Evolutionary conservation across 495 filamentous ascomycete species (phyloP).

Genomic region (Aspergillus sparsus): DNA sequence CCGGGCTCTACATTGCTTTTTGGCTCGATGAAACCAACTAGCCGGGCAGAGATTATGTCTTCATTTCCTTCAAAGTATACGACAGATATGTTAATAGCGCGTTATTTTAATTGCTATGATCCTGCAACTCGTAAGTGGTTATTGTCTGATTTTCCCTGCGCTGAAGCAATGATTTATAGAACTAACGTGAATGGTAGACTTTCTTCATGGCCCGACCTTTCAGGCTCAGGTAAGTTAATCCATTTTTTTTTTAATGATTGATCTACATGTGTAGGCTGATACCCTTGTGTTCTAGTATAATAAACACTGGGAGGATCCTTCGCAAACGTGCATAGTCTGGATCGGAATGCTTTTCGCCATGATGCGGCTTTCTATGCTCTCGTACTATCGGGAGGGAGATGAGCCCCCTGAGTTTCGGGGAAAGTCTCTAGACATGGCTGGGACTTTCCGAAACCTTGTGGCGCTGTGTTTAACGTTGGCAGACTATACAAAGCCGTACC

Average conservation of each 20-base stretch:
- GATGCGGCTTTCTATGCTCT: conserved; percentile 86
- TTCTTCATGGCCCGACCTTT: conserved; percentile 85
- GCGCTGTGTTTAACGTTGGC: conserved; percentile 85
- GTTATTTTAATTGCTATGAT: conserved; percentile 73
- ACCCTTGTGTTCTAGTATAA: conserved; percentile 59
- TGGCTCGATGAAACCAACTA: conserved; percentile 63
- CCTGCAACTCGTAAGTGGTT: conserved; percentile 64
- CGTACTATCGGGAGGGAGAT: conserved; percentile 85
- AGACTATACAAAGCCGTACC: conserved; percentile 85
- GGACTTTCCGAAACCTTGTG: conserved; percentile 75
- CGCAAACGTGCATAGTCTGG: conserved; percentile 81
- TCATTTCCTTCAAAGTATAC: conserved; percentile 77
- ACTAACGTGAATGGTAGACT: conserved; percentile 57
- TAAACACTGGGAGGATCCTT: conserved; percentile 82
- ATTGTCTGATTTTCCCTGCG: not conserved
- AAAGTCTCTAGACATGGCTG: conserved; percentile 73
- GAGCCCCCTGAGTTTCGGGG: conserved; percentile 80
- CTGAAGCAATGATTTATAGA: conserved; percentile 15
- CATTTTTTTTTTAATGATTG: not conserved
- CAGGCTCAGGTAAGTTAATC: conserved; percentile 55
- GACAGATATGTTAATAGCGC: conserved; percentile 75
- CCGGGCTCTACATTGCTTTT: conserved; percentile 74
- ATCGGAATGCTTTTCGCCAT: conserved; percentile 85
- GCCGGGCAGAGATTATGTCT: conserved; percentile 72
- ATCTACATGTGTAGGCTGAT: conserved; percentile 1